Evolutionary conservation across 2,329 filamentous ascomycete species (phyloP).

Genomic region (Aspergillus pseudoterreus): DNA sequence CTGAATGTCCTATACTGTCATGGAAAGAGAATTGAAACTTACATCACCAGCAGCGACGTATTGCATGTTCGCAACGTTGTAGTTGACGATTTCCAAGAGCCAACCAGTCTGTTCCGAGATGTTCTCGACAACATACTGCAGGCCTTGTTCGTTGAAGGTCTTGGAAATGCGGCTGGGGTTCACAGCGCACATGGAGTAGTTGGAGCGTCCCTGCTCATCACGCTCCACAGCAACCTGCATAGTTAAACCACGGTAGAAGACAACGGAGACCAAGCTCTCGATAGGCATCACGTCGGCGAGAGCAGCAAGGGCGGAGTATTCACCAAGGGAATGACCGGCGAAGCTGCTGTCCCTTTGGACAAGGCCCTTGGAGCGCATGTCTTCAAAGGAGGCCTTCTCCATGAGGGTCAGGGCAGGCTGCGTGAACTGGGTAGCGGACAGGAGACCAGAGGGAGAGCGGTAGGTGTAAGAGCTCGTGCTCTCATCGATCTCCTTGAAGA

Average conservation of each 20-base stretch:
- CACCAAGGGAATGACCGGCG: constrained; percentile 93
- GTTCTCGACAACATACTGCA: constrained; percentile 95
- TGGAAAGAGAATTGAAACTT: constrained; percentile 24
- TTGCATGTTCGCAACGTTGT: constrained; percentile 70
- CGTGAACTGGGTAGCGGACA: constrained; percentile 97
- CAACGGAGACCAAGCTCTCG: constrained; percentile 93
- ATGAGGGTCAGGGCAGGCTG: constrained; percentile 96
- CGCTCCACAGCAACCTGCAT: constrained; percentile 99
- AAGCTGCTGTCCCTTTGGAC: constrained; percentile 96
- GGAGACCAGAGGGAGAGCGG: constrained; percentile 85
- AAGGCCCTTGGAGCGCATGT: constrained; percentile 96
- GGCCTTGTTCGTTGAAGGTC: constrained; percentile 95
- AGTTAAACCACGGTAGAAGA: constrained; percentile 97
- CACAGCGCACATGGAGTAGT: constrained; percentile 99
- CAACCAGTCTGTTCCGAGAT: constrained; percentile 91
- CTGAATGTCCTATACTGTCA: constrained; percentile 1
- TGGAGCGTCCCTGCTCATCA: constrained; percentile 85
- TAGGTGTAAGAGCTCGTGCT: constrained; percentile 95
- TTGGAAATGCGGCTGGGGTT: constrained; percentile 98
- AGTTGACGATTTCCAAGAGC: constrained; percentile 99
- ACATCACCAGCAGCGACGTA: constrained; percentile 65
- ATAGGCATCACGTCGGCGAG: constrained; percentile 99
- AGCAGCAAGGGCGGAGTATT: constrained; percentile 95
- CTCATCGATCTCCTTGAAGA: constrained; percentile 97
- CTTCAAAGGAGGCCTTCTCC: constrained; percentile 99